Evolutionary conservation across 495 filamentous ascomycete genomes (phyloP).

Genomic region (Aspergillus affinis): DNA sequence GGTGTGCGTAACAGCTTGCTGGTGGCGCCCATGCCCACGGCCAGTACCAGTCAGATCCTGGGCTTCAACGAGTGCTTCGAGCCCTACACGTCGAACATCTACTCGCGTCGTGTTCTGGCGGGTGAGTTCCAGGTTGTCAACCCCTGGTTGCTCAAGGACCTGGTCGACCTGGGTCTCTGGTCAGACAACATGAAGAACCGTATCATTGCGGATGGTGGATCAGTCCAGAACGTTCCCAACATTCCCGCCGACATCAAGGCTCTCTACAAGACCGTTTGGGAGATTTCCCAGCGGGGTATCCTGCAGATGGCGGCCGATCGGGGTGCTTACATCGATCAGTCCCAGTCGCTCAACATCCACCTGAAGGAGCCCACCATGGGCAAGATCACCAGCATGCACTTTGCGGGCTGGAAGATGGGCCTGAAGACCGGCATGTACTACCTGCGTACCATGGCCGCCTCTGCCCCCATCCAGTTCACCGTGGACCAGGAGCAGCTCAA

Average conservation of each 20-base stretch:
- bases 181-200: constrained; percentile 99
- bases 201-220: constrained; percentile 95
- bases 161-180: constrained; percentile 97
- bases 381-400: constrained; percentile 99
- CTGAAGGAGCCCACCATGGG: constrained; percentile 99
- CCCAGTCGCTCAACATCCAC: constrained; percentile 98
- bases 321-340: constrained; percentile 98
- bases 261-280: constrained; percentile 99
- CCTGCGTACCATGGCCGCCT: constrained; percentile 94
- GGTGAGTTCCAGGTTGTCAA: constrained; percentile 99
- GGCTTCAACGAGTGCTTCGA: constrained; percentile 99
- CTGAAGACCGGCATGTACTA: constrained; percentile 99
- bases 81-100: constrained; percentile 99
- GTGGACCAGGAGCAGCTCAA: constrained; percentile 96
- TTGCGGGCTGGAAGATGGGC: constrained; percentile 97
- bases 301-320: constrained; percentile 98
- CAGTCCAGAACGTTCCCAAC: constrained; percentile 93
- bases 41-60: constrained; percentile 92
- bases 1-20: constrained; percentile 94
- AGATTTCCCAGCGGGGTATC: constrained; percentile 94
- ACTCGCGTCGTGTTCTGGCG: constrained; percentile 94
- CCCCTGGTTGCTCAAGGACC: constrained; percentile 96
- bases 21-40: constrained; percentile 96
- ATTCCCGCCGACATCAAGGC: constrained; percentile 95
- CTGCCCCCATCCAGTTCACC: constrained; percentile 97